Evolutionary conservation across 371 early-diverging fungal species (phyloP).

Genomic region (Conidiobolus incongruus): DNA sequence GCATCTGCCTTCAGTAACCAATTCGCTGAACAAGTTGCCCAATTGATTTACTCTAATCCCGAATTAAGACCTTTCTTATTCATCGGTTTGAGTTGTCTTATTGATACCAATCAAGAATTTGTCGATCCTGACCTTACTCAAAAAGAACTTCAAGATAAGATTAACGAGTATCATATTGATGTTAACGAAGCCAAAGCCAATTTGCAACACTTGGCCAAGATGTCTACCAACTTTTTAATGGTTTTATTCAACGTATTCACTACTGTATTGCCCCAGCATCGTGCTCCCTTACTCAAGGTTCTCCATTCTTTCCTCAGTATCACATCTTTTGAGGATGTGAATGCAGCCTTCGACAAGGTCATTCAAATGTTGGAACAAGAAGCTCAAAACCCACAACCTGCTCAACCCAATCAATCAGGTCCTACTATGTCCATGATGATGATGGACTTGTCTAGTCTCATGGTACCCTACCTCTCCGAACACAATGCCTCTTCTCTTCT

Average conservation of each 20-base stretch:
- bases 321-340: conserved; percentile 25
- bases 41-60: conserved; percentile 35
- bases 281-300: conserved; percentile 43
- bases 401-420: neutral
- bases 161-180: conserved; percentile 24
- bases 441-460: conserved; percentile 44
- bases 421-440: conserved; percentile 48
- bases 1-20: conserved; percentile 18
- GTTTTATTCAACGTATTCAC: conserved; percentile 69
- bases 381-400: too few relatives aligned
- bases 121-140: conserved; percentile 17
- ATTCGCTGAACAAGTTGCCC: conserved; percentile 44
- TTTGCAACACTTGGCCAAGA: conserved; percentile 29
- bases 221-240: conserved; percentile 46
- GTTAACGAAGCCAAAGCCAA: conserved; percentile 29
- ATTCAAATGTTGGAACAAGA: conserved; percentile 35
- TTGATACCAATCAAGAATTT: conserved; percentile 35
- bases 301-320: conserved; percentile 39
- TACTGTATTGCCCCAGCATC: conserved; percentile 31
- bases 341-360: conserved; percentile 33
- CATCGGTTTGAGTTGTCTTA: conserved; percentile 41
- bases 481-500: conserved; percentile 26
- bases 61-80: conserved; percentile 63
- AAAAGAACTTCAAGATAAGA: conserved; percentile 22
- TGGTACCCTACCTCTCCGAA: conserved; percentile 44